Evolutionary conservation across 2,329 filamentous ascomycete species (phyloP), one percentile per base, ranked within the genome.

Genomic region (Pyricularia grisea): DNA sequence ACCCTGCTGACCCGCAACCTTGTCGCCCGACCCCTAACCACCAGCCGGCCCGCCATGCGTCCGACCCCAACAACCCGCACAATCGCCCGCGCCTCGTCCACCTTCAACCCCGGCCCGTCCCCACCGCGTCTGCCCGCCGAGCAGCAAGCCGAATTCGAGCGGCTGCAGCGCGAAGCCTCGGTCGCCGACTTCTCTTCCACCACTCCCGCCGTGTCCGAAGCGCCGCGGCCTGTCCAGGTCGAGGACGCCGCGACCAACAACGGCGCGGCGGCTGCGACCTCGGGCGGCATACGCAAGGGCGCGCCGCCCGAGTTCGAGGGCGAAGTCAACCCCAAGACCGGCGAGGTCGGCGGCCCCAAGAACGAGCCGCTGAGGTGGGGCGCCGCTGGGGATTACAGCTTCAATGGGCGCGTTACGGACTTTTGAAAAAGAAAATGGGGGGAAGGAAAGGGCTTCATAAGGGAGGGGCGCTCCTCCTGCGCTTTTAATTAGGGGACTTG

Each of bases 291-390:
- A 69, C 84, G 90, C 72, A 83, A 88, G 72, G 94, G 94, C 50
- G 90, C 93, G 63, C 87, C 89, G 75, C 94, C 95, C 1, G 94
- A 98, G 81, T 99, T 99, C 75, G 89, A 94, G 73, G 95, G 95
- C 70, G 94, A 98, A 68, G 85, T 84, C 69, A 98, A 99, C 78
- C 95, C 95, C 2, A 91, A 90, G 83, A 99, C 95, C 1, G 95
- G 95, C 28, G 95, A 99, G 84, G 88, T 97, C 12, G 95, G 95
- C 6, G 95, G 95, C 0, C 95, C 95, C 6, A 99, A 98, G 88
- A 98, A 97, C 76, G 94, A 99, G 80, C 95, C 95, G 67, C 76
- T 98, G 77, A 83, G 94, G 74, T 97, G 94, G 94, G 93, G 93
- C 0, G 82, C 85, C 23, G 77, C 75, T 0, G 90, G 92, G 0